Percentiles rank a stretch among this genome's conserved stretches.
These are phyloP conservation scores for Cryptococcus sp. DNA, from an alignment of 1,284 basidiomycete genomes.

Conservation along the genomic window DNA sequence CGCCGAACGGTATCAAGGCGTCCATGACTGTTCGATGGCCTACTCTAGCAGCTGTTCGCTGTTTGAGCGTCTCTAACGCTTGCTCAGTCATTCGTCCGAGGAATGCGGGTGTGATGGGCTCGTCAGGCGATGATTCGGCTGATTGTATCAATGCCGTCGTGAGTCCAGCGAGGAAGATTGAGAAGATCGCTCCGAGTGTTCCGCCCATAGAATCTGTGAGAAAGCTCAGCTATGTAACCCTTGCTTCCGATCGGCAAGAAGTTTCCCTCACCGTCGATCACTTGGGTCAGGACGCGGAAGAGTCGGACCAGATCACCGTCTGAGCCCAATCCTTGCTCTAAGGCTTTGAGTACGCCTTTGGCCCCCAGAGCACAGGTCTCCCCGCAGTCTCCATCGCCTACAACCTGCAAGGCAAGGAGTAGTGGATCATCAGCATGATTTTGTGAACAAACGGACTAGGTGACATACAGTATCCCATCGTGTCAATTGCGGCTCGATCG, in stretches of 20 bases:
- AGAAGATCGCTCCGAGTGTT: constrained; percentile 51
- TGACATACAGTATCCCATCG: constrained; percentile 54
- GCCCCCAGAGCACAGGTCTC: constrained; percentile 51
- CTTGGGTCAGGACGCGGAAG: constrained; percentile 47
- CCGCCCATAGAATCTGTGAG: constrained; percentile 43
- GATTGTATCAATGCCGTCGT: constrained; percentile 40
- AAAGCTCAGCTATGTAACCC: constrained; percentile 1
- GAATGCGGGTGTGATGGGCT: constrained; percentile 24
- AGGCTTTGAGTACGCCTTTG: constrained; percentile 38
- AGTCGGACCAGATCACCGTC: constrained; percentile 46
- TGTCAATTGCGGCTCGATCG: constrained; percentile 55
- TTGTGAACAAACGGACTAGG: background rate
- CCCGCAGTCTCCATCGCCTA: constrained; percentile 52
- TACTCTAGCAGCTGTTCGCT: constrained; percentile 54
- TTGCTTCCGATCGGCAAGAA: too few relatives aligned
- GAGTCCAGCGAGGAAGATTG: constrained; percentile 50
- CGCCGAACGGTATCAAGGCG: constrained; percentile 55
- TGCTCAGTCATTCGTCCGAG: constrained; percentile 32
- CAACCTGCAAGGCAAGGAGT: constrained; percentile 17
- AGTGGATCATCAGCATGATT: background rate
- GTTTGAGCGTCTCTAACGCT: constrained; percentile 48
- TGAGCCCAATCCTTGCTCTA: constrained; percentile 36
- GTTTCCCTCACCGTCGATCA: constrained; percentile 44
- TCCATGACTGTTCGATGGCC: constrained; percentile 57
- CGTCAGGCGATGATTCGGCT: constrained; percentile 11